Conservation (phyloP, 768 basidiomycete species). For the Butyriboletus loyo region DNA sequence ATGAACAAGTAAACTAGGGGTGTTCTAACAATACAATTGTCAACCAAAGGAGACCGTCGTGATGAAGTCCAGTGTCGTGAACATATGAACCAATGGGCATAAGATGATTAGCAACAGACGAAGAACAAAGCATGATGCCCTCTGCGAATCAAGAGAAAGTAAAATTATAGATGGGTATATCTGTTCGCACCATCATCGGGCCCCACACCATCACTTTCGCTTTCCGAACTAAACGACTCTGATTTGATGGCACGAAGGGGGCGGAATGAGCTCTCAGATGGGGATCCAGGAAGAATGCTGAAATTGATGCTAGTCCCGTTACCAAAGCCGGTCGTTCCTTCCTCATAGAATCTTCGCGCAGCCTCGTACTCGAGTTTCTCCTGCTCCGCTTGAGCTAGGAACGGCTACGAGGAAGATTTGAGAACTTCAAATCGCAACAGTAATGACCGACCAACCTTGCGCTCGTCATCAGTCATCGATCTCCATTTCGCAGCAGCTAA, state of each 20-base stretch:
- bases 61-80: slow-evolving; percentile 32
- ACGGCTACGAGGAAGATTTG: slow-evolving; percentile 55
- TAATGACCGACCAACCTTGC: slow-evolving; percentile 58
- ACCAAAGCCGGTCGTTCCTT: slow-evolving; percentile 64
- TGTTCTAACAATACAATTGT: slow-evolving; percentile 42
- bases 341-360: slow-evolving; percentile 83
- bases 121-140: slow-evolving; percentile 18
- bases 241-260: slow-evolving; percentile 48
- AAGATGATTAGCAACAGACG: slow-evolving; percentile 33
- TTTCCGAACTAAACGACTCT: slow-evolving; percentile 63
- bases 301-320: slow-evolving; percentile 77
- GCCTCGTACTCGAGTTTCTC: slow-evolving; percentile 94
- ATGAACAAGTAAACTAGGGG: slow-evolving; percentile 34
- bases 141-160: slow-evolving; percentile 12
- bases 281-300: slow-evolving; percentile 71
- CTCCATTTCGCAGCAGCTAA: slow-evolving; percentile 92
- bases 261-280: slow-evolving; percentile 43
- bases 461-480: slow-evolving; percentile 88
- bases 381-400: slow-evolving; percentile 88
- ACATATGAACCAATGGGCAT: slow-evolving; percentile 16
- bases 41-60: slow-evolving; percentile 34
- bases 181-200: slow-evolving; percentile 47
- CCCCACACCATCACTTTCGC: slow-evolving; percentile 62
- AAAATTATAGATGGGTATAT: slow-evolving; percentile 34
- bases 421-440: slow-evolving; percentile 8